A percentile compares a stretch with the other conserved stretches of the same genome.
phyloP scores from a whole-genome alignment of 2,329 filamentous ascomycete genomes.

The Elsinoe batatas region DNA sequence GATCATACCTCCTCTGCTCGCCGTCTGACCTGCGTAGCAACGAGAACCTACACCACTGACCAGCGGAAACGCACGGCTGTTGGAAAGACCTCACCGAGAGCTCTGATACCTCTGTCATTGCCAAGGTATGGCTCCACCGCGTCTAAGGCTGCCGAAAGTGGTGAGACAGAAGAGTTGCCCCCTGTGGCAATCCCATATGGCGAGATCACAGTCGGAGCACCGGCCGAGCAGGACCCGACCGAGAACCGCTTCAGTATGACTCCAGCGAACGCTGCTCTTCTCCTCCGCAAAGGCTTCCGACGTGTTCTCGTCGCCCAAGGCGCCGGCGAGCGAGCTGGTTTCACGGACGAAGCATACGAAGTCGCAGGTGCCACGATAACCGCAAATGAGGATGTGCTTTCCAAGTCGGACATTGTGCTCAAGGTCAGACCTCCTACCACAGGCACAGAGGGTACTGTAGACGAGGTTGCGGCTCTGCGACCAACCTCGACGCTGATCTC shows the following conservation, averaged over 20 bases:
- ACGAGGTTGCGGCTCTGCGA: conserved; percentile 1
- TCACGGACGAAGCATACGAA: conserved; percentile 66
- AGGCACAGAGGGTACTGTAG: conserved; percentile 24
- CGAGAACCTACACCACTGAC: neutral
- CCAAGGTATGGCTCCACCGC: conserved; percentile 7
- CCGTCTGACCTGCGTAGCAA: neutral
- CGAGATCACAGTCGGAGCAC: conserved; percentile 66
- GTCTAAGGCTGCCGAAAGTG: neutral
- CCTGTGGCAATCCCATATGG: conserved; percentile 48
- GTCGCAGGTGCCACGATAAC: conserved; percentile 69
- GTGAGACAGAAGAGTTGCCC: conserved; percentile 15
- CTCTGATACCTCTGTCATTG: neutral
- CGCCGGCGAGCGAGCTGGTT: conserved; percentile 68
- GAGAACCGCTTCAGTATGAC: conserved; percentile 80
- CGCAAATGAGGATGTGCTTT: conserved; percentile 60
- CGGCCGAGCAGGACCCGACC: conserved; percentile 64
- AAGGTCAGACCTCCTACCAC: conserved; percentile 68
- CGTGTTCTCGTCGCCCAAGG: conserved; percentile 70
- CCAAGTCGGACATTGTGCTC: conserved; percentile 65
- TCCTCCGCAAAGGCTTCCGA: conserved; percentile 77
- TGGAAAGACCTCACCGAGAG: neutral
- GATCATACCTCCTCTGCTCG: neutral
- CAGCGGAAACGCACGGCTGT: neutral
- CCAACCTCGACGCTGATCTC: conserved; percentile 44
- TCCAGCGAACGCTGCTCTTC: conserved; percentile 68